Evolutionary conservation across 2,329 filamentous ascomycete species (phyloP).

Genomic region (Fusarium ramigenum): DNA sequence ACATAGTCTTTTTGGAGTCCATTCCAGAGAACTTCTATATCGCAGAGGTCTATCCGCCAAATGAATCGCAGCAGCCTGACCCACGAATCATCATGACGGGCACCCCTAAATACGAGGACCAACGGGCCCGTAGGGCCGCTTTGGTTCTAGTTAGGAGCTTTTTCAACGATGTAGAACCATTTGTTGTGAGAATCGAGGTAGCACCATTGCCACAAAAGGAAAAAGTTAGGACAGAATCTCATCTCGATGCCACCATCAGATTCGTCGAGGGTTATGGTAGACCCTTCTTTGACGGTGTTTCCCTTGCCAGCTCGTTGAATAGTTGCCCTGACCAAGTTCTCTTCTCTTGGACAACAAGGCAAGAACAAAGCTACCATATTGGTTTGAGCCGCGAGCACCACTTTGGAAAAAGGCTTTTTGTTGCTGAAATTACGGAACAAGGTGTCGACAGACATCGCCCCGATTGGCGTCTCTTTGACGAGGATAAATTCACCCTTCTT

Average conservation of each 20-base stretch:
- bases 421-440: fast-evolving
- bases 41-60: background rate
- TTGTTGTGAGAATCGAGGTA: background rate
- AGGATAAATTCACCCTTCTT: fast-evolving
- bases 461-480: background rate
- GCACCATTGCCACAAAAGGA: too few relatives aligned
- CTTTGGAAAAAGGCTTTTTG: background rate
- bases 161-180: fast-evolving
- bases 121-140: fast-evolving
- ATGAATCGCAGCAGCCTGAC: background rate
- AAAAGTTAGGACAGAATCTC: background rate
- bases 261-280: fast-evolving
- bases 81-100: background rate
- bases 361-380: fast-evolving
- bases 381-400: fast-evolving
- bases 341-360: background rate
- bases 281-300: fast-evolving
- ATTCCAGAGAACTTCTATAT: background rate
- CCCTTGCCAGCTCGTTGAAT: background rate
- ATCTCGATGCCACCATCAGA: fast-evolving
- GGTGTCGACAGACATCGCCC: fast-evolving
- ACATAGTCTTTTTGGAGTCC: background rate
- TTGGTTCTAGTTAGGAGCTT: background rate
- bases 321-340: background rate
- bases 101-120: fast-evolving